A percentile compares a stretch with the other conserved stretches of the same genome.
phyloP scores from a whole-genome alignment of 2,329 filamentous ascomycete species.

The Aurifilum marmelostoma region DNA sequence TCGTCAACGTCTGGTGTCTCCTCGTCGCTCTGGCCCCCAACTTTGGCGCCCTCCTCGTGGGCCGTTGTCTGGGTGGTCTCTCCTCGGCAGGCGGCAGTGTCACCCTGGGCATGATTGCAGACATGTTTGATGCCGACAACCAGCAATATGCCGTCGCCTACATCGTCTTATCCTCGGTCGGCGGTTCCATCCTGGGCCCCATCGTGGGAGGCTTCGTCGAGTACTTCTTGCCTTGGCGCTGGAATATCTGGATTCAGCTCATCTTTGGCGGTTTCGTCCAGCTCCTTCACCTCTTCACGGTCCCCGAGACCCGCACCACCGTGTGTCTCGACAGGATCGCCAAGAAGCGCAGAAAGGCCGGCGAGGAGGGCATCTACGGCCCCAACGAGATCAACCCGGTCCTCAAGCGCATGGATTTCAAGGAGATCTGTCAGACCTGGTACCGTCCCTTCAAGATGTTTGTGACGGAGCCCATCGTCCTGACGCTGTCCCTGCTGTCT shows the following conservation, averaged over 20 bases:
- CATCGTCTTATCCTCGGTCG: slow-evolving; percentile 79
- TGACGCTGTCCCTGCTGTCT: slow-evolving; percentile 69
- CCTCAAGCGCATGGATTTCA: slow-evolving; percentile 59
- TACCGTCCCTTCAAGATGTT: slow-evolving; percentile 73
- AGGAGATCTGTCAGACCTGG: slow-evolving; percentile 62
- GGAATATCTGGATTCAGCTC: slow-evolving; percentile 78
- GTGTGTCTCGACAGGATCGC: slow-evolving; percentile 80
- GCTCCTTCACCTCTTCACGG: slow-evolving; percentile 65
- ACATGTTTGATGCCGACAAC: slow-evolving; percentile 70
- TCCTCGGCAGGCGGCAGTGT: slow-evolving; percentile 74
- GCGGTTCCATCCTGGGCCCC: slow-evolving; percentile 75
- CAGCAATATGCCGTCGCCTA: slow-evolving; percentile 79
- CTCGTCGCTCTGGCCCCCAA: slow-evolving; percentile 75
- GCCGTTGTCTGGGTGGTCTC: slow-evolving; percentile 70
- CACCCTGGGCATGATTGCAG: slow-evolving; percentile 75
- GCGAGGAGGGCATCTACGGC: slow-evolving; percentile 65
- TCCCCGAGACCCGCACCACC: slow-evolving; percentile 78
- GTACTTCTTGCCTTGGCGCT: slow-evolving; percentile 68
- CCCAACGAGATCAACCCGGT: slow-evolving; percentile 71
- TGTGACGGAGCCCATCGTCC: slow-evolving; percentile 73
- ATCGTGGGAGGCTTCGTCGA: slow-evolving; percentile 80
- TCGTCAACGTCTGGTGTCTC: slow-evolving; percentile 79
- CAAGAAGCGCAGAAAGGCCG: slow-evolving; percentile 69
- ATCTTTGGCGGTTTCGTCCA: slow-evolving; percentile 76
- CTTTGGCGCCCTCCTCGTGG: slow-evolving; percentile 70